Evolutionary conservation across 1,284 basidiomycete species (phyloP), one percentile per base, ranked within the genome.

Genomic region (Ganoderma multipileum): DNA sequence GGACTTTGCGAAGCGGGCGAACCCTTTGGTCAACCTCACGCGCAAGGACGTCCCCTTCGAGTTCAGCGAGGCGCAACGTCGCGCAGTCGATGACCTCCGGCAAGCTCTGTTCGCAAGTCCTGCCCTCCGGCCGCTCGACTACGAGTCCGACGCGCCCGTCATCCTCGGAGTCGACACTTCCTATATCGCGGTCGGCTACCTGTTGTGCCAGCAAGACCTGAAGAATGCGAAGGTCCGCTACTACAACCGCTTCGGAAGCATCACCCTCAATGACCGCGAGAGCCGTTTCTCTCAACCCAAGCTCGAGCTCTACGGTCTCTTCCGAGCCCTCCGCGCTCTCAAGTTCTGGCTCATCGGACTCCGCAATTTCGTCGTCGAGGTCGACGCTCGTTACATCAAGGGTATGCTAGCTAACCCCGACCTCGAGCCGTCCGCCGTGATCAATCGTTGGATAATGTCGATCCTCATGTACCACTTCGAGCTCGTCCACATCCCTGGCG

Each of bases 391-490:
- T 8, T 84, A 82, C 64, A 80, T 85, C 52, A 78, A 81, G 41
- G 83, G 81, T 0, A 85, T 85, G 84, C 72, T 86, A 3, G 78
- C 81, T 50, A 81, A 84, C 23, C 84, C 83, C 0, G 81, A 83
- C 54, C 72, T 82, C 0, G 71, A 76, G 0, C 83, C 81, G 0
- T 80, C 75, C 9, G 75, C 76, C 0, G 74, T 76, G 0, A 81
- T 84, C 2, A 85, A 84, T 57, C 59, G 76, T 0, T 86, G 84
- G 82, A 83, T 85, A 6, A 72, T 76, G 0, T 73, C 75, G 0
- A 84, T 85, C 0, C 63, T 83, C 0, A 75, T 76, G 0, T 84
- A 28, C 50, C 50, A 26, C 23, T 52, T 52, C 50, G 4, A 28
- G 12, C 23, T 52, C 11, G 50, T 52, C 2, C 50, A 52, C 5